Conservation (phyloP, 495 filamentous ascomycete species). For the Aspergillus sclerotioniger region DNA sequence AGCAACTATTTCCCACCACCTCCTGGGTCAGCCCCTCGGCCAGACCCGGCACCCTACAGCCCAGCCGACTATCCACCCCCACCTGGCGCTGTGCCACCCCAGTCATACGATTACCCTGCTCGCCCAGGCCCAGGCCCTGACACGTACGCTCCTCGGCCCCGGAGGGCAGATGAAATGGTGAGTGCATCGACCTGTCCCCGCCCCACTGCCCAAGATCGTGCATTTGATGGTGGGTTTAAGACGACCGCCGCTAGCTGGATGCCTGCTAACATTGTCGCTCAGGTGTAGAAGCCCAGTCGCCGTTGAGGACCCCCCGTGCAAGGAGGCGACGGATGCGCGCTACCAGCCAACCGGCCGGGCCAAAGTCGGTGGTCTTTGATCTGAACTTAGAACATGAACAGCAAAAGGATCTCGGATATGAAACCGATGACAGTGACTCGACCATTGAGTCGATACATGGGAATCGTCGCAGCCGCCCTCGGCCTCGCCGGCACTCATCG, state of each 20-base stretch:
- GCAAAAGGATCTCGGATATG: slow-evolving; percentile 34
- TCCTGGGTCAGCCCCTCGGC: slow-evolving; percentile 35
- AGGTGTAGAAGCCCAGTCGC: slow-evolving; percentile 27
- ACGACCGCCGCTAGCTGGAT: slow-evolving; percentile 10
- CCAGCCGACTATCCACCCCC: slow-evolving; percentile 48
- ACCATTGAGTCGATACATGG: slow-evolving; percentile 30
- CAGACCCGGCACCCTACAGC: slow-evolving; percentile 33
- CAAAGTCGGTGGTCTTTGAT: slow-evolving; percentile 43
- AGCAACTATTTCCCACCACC: slow-evolving; percentile 45
- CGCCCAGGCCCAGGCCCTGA: slow-evolving; percentile 37
- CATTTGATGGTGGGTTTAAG: slow-evolving; percentile 46
- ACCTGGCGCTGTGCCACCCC: slow-evolving; percentile 42
- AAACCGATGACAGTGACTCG: slow-evolving; percentile 45
- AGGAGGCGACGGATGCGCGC: slow-evolving; percentile 17
- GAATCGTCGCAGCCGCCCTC: slow-evolving; percentile 16
- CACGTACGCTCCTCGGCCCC: slow-evolving; percentile 41
- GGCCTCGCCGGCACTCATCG: slow-evolving; percentile 29
- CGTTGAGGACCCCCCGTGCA: slow-evolving; percentile 8
- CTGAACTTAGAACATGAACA: slow-evolving; percentile 19
- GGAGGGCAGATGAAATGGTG: slow-evolving; percentile 57
- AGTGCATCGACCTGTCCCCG: slow-evolving; percentile 43
- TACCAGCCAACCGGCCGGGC: slow-evolving; percentile 29
- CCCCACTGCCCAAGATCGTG: slow-evolving; percentile 36
- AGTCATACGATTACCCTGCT: slow-evolving; percentile 45
- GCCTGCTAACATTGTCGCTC: slow-evolving; percentile 5